Conservation (phyloP, 345 rosid species). For the Populus deltoides region DNA sequence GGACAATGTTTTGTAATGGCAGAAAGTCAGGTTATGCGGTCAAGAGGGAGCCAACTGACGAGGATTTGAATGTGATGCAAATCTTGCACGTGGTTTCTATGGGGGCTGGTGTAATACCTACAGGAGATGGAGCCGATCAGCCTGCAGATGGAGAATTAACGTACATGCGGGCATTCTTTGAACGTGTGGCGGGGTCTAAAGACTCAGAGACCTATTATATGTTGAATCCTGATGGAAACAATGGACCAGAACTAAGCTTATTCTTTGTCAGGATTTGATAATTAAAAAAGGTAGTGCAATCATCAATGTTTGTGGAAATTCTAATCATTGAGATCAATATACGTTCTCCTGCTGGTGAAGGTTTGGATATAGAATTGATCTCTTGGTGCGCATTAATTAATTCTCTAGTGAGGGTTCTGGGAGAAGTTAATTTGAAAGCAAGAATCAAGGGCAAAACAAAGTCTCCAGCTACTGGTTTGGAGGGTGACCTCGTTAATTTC, state of each 20-base stretch:
- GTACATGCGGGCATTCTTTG: conserved; percentile 78
- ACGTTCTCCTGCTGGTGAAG: not conserved
- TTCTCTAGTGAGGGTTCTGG: not conserved
- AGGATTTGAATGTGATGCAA: conserved; percentile 76
- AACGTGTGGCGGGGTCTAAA: conserved; percentile 69
- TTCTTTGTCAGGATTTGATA: conserved; percentile 60
- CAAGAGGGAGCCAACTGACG: conserved; percentile 66
- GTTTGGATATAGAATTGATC: not conserved
- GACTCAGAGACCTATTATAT: conserved; percentile 90
- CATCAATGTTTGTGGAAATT: not conserved
- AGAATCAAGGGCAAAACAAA: not conserved
- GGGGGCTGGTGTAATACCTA: conserved; percentile 81
- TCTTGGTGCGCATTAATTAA: not conserved
- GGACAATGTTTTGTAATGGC: conserved; percentile 76
- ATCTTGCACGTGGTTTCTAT: conserved; percentile 64
- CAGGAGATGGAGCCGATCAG: conserved; percentile 23
- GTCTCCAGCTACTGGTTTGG: not conserved
- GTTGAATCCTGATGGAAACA: conserved; percentile 74
- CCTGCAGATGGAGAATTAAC: conserved; percentile 62
- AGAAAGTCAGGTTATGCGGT: conserved; percentile 74
- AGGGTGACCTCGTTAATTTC: not conserved
- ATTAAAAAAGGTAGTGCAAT: not conserved
- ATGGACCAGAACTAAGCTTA: conserved; percentile 64
- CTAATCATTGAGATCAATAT: not conserved
- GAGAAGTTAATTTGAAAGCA: not conserved